Conservation (phyloP, 345 rosid genomes). For the Salix exigua region DNA sequence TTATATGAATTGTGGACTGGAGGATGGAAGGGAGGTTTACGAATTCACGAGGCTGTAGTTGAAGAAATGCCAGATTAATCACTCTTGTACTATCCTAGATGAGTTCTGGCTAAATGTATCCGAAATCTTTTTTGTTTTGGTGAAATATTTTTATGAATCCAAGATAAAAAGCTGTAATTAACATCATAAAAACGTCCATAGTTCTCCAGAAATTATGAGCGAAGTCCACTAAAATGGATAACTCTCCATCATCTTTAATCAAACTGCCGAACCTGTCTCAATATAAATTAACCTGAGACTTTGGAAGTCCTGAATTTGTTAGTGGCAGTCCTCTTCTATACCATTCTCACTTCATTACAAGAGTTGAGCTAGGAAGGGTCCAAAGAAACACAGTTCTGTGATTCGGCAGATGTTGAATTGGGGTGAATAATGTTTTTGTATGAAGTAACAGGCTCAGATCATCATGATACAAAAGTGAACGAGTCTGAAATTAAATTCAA, state of each 20-base stretch:
- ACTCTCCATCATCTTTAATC: neutral
- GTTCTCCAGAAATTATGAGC: neutral
- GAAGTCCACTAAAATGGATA: neutral
- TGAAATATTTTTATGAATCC: neutral
- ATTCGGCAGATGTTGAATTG: neutral
- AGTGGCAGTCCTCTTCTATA: neutral
- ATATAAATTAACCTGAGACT: neutral
- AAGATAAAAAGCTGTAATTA: neutral
- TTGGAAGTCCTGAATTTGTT: neutral
- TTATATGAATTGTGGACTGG: constrained; percentile 68
- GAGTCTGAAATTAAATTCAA: neutral
- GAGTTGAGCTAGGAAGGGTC: neutral
- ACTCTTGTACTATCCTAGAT: neutral
- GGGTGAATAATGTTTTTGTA: neutral
- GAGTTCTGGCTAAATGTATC: neutral
- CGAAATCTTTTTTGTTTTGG: neutral
- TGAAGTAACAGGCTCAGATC: neutral
- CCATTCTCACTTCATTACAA: neutral
- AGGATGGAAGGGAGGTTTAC: constrained; percentile 56
- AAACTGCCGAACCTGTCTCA: neutral
- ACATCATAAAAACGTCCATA: neutral
- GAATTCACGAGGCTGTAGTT: constrained; percentile 41
- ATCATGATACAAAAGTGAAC: neutral
- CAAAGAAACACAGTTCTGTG: neutral
- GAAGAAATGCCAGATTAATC: neutral